phyloP scores from a whole-genome alignment of 768 basidiomycete genomes.

The Phlebiopsis flavidoalba region DNA sequence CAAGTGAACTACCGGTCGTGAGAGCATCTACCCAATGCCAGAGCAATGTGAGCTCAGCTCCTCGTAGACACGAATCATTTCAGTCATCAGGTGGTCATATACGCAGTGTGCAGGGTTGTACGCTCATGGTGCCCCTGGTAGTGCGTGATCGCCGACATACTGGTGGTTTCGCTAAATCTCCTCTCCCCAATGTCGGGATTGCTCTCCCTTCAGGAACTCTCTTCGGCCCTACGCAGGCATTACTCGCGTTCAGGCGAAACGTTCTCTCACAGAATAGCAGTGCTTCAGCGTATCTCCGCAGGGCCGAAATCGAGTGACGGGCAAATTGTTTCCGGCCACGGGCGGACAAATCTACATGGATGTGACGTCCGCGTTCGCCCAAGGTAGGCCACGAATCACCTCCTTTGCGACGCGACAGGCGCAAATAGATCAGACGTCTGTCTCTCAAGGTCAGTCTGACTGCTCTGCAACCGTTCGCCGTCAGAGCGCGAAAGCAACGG shows the following conservation, averaged over 20 bases:
- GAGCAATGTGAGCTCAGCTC: not conserved
- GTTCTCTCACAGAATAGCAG: not conserved
- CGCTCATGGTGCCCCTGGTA: not conserved
- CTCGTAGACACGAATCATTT: not conserved
- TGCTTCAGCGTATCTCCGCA: not conserved
- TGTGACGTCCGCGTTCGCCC: not conserved
- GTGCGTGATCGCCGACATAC: not conserved
- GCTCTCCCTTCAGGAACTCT: not conserved
- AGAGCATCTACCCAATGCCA: not conserved
- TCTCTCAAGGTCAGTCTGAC: not conserved
- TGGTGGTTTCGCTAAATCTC: not conserved
- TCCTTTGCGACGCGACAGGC: not conserved
- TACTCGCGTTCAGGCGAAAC: not conserved
- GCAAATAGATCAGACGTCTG: not conserved
- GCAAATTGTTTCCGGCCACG: not conserved
- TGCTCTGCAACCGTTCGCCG: not conserved
- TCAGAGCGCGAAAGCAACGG: no score
- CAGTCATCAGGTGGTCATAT: not conserved
- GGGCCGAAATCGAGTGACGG: not conserved
- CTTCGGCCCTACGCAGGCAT: not conserved
- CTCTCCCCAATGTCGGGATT: not conserved
- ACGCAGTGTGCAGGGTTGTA: slow-evolving; percentile 1
- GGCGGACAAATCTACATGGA: not conserved
- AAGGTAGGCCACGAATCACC: not conserved
- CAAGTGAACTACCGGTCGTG: not conserved